These are phyloP conservation scores for Aeschynomene evenia DNA, from an alignment of 306 rosid species.

Conservation along the genomic window DNA sequence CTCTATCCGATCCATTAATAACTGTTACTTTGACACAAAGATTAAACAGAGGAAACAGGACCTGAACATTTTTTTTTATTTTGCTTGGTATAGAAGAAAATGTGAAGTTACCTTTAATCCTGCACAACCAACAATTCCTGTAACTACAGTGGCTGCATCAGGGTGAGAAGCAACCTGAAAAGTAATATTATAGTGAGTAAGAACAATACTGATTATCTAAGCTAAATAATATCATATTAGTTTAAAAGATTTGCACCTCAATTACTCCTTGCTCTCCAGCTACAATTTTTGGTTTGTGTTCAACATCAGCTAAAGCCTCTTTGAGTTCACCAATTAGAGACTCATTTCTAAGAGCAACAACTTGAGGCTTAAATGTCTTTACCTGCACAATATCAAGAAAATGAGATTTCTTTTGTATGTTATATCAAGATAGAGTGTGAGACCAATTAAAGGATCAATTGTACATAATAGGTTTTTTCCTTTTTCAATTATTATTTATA, in stretches of 20 bases:
- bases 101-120: slow-evolving; percentile 63
- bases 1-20: too few species aligned
- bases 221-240: not conserved
- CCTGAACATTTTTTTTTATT: too few species aligned
- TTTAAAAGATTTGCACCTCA: slow-evolving; percentile 53
- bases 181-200: not conserved
- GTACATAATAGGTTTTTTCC: not conserved
- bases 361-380: slow-evolving; percentile 75
- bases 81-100: not conserved
- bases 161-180: slow-evolving; percentile 89
- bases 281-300: slow-evolving; percentile 73
- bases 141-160: slow-evolving; percentile 82
- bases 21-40: too few species aligned
- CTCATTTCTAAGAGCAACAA: slow-evolving; percentile 78
- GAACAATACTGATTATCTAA: not conserved
- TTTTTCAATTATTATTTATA: too few species aligned
- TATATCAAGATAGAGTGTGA: too few species aligned
- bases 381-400: slow-evolving; percentile 42
- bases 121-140: slow-evolving; percentile 95
- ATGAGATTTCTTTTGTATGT: not conserved
- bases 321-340: slow-evolving; percentile 67
- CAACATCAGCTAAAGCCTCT: slow-evolving; percentile 78
- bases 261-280: slow-evolving; percentile 89
- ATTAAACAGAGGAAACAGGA: too few species aligned
- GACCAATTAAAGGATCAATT: not conserved